Evolutionary conservation across 1,284 basidiomycete species (phyloP).

Genomic region (Ustilago bromivora): DNA sequence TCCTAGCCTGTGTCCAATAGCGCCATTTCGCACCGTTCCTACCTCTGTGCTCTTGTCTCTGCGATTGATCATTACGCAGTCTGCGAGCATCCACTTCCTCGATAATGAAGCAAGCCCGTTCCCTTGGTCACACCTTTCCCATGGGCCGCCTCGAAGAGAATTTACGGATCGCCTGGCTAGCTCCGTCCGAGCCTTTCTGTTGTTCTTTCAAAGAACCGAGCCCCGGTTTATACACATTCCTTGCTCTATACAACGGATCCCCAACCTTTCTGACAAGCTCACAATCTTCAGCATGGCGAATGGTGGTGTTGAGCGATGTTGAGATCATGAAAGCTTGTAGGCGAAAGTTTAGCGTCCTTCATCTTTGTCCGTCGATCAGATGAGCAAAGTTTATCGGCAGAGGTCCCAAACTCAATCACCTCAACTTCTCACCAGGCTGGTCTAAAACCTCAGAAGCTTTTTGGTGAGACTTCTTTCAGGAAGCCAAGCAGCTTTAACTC

Average conservation of each 20-base stretch:
- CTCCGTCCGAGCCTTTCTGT: background rate
- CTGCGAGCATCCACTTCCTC: background rate
- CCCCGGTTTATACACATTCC: background rate
- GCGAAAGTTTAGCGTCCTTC: constrained; percentile 4
- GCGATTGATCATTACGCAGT: background rate
- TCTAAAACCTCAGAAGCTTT: no score
- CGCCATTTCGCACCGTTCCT: background rate
- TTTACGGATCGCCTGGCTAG: background rate
- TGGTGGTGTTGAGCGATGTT: background rate
- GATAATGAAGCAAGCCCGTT: background rate
- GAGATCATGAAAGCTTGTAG: constrained; percentile 2
- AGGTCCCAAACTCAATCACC: background rate
- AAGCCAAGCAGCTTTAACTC: background rate
- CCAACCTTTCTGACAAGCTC: background rate
- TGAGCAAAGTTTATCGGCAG: background rate
- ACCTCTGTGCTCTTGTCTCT: background rate
- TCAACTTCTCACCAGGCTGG: no score
- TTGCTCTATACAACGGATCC: background rate
- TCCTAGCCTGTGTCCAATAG: background rate
- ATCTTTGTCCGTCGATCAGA: constrained; percentile 4
- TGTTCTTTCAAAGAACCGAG: background rate
- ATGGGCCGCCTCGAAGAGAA: background rate
- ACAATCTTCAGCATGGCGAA: background rate
- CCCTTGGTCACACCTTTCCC: constrained; percentile 1
- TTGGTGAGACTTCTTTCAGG: background rate